Percentiles rank a stretch among this genome's conserved stretches.
Conservation (phyloP, 2,329 filamentous ascomycete species). For the Fusarium scirpi region DNA sequence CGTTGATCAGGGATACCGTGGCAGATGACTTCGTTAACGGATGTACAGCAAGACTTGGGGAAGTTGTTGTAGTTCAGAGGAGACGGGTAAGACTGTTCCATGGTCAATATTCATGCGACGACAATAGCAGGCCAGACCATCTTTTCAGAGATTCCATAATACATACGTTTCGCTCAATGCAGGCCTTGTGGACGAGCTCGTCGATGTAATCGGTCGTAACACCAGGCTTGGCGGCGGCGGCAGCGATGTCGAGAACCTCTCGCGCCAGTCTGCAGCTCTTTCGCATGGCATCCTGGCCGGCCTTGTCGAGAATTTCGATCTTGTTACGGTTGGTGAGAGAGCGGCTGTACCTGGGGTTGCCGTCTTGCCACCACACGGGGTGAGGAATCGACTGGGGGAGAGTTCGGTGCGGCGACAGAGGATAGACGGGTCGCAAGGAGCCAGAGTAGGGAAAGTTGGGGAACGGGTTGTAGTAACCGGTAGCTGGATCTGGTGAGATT, state of each 20-base stretch:
- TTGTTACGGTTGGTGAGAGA: constrained; percentile 78
- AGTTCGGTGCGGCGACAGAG: constrained; percentile 76
- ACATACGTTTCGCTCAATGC: constrained; percentile 88
- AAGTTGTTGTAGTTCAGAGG: constrained; percentile 96
- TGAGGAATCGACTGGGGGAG: constrained; percentile 84
- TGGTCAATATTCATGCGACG: constrained; percentile 8
- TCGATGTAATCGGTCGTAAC: constrained; percentile 97
- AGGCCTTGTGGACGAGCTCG: constrained; percentile 93
- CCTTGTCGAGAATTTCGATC: constrained; percentile 82
- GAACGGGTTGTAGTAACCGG: constrained; percentile 91
- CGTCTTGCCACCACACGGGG: constrained; percentile 90
- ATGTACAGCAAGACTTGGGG: constrained; percentile 98
- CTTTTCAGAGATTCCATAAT: not conserved
- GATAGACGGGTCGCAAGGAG: constrained; percentile 85
- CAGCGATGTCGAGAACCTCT: constrained; percentile 93
- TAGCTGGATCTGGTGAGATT: constrained; percentile 91
- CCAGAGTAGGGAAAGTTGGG: constrained; percentile 88
- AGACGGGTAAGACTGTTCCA: constrained; percentile 85
- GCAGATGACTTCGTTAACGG: constrained; percentile 96
- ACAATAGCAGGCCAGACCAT: not conserved
- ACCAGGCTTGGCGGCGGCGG: constrained; percentile 84
- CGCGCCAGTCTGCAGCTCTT: constrained; percentile 88
- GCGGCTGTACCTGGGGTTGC: constrained; percentile 74
- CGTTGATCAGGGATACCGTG: constrained; percentile 97
- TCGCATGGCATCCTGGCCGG: constrained; percentile 88